phyloP scores from a whole-genome alignment of 129 eudicot species.

The Kitagawia praeruptora region DNA sequence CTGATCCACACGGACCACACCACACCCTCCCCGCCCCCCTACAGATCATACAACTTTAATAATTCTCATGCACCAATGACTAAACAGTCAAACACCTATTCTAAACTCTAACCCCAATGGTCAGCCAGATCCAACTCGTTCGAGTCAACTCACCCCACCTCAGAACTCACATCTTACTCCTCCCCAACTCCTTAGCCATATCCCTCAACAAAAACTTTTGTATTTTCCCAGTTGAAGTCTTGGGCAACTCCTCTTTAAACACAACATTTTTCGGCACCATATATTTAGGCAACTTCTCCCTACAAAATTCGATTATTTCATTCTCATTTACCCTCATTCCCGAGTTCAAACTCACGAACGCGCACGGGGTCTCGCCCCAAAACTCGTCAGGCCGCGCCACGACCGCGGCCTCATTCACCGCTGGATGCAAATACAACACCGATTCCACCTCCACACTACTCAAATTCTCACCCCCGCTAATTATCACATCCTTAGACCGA shows the following conservation, averaged over 20 bases:
- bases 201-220: conserved; percentile 36
- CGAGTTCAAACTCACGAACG: conserved; percentile 31
- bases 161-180: not conserved
- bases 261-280: conserved; percentile 41
- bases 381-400: conserved; percentile 42
- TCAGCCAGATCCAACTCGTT: not conserved
- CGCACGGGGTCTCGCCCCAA: conserved; percentile 51
- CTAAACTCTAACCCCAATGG: too few relatives aligned
- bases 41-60: too few relatives aligned
- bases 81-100: too few relatives aligned
- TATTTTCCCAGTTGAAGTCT: conserved; percentile 42
- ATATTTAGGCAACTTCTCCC: conserved; percentile 27
- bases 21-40: too few relatives aligned
- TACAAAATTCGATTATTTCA: conserved; percentile 25
- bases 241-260: conserved; percentile 36
- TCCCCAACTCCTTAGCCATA: conserved; percentile 20
- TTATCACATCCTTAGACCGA: conserved; percentile 40
- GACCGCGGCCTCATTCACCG: conserved; percentile 37
- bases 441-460: conserved; percentile 45
- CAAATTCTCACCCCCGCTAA: conserved; percentile 40
- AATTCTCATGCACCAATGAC: too few relatives aligned
- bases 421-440: conserved; percentile 40
- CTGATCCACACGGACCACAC: too few relatives aligned
- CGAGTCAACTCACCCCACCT: not conserved
- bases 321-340: not conserved